These are phyloP conservation scores for Lepidium sativum DNA, from an alignment of 345 rosid species.

Conservation along the genomic window DNA sequence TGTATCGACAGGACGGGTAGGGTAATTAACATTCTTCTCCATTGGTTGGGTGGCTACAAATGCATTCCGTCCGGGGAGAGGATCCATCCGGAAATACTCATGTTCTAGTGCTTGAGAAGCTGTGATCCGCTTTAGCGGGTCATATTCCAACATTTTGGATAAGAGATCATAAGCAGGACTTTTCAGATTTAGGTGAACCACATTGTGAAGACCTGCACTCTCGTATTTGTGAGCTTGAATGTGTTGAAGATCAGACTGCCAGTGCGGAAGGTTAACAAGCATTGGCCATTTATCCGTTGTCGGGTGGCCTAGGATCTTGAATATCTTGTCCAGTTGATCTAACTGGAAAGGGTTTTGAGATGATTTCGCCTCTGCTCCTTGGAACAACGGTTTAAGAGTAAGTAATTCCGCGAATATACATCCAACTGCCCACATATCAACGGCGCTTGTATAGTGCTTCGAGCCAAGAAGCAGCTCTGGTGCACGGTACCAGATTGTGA, in stretches of 20 bases:
- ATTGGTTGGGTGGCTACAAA: constrained; percentile 71
- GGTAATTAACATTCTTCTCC: constrained; percentile 77
- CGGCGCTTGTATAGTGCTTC: constrained; percentile 94
- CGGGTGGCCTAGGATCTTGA: constrained; percentile 95
- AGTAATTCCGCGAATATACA: constrained; percentile 96
- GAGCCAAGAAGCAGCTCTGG: constrained; percentile 98
- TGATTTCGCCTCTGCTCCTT: constrained; percentile 92
- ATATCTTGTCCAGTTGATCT: constrained; percentile 98
- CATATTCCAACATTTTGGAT: constrained; percentile 93
- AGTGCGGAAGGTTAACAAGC: constrained; percentile 75
- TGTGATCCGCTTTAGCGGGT: constrained; percentile 83
- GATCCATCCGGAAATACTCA: constrained; percentile 78
- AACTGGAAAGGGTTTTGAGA: constrained; percentile 79
- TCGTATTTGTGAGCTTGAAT: constrained; percentile 87
- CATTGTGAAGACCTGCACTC: constrained; percentile 50
- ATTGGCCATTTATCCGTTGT: constrained; percentile 93
- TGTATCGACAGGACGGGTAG: constrained; percentile 82
- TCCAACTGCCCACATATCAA: constrained; percentile 99
- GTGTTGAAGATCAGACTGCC: constrained; percentile 66
- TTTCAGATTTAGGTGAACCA: constrained; percentile 64
- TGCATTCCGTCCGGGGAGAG: constrained; percentile 86
- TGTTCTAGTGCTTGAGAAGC: constrained; percentile 97
- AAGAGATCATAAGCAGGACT: constrained; percentile 65
- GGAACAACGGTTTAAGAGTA: constrained; percentile 93
- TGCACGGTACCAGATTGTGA: constrained; percentile 98